phyloP scores from a whole-genome alignment of 192 early-diverging fungal species.

The Backusella liffmaniae region DNA sequence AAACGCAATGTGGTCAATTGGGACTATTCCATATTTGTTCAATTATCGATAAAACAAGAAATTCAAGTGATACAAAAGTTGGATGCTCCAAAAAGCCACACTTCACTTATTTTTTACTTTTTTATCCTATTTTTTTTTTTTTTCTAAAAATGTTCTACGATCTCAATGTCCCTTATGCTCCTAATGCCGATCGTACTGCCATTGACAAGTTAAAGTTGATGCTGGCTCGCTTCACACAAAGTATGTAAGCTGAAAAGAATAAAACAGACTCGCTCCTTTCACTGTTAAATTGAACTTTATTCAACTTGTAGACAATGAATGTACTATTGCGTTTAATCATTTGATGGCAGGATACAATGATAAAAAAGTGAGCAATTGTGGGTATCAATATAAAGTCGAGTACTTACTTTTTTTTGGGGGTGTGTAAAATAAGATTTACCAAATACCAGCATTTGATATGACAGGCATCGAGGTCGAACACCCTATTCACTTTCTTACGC shows the following conservation, averaged over 20 bases:
- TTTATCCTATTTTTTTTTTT: neutral
- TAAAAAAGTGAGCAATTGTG: neutral
- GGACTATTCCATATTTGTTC: neutral
- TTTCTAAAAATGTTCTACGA: neutral
- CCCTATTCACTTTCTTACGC: neutral
- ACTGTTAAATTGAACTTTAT: neutral
- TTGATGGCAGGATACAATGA: neutral
- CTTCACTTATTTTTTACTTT: neutral
- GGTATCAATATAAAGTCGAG: neutral
- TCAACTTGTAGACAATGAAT: neutral
- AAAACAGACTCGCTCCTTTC: neutral
- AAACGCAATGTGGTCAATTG: neutral
- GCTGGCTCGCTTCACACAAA: neutral
- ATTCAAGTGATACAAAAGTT: neutral
- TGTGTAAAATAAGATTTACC: neutral
- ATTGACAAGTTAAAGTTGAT: slow-evolving; percentile 8
- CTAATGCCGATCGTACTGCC: neutral
- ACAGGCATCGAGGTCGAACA: neutral
- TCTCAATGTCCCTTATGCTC: slow-evolving; percentile 2
- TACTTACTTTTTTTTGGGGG: neutral
- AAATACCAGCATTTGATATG: slow-evolving; percentile 1
- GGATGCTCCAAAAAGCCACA: neutral
- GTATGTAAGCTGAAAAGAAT: neutral
- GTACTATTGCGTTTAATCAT: neutral
- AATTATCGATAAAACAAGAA: neutral